Conservation (phyloP, 78 protist species). For the Monosiga brevicollis region DNA sequence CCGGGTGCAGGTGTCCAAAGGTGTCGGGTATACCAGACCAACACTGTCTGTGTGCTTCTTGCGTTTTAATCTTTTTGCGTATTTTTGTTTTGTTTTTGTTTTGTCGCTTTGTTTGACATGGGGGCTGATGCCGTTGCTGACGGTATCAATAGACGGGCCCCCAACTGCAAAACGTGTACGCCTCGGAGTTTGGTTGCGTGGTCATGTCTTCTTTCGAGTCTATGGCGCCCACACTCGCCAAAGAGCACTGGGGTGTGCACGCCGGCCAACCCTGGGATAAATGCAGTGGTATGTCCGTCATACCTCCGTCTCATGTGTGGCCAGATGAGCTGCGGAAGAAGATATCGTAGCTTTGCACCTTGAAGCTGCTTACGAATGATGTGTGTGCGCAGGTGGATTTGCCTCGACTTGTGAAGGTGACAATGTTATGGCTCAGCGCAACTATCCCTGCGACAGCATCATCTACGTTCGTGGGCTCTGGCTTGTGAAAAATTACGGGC, state of each 20-base stretch:
- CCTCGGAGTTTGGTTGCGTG: slow-evolving; percentile 32
- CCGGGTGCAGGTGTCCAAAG: no score
- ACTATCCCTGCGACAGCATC: slow-evolving; percentile 33
- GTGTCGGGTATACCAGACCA: no score
- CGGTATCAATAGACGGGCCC: slow-evolving; percentile 11
- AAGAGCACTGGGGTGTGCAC: slow-evolving; percentile 12
- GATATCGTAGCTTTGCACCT: no score
- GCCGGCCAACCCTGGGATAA: background rate
- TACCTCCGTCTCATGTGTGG: no score
- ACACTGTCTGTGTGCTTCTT: no score
- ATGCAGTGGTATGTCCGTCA: background rate
- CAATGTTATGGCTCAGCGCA: slow-evolving; percentile 14
- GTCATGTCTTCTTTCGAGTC: slow-evolving; percentile 28
- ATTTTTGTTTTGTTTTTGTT: no score
- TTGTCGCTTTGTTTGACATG: no score
- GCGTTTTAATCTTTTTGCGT: no score
- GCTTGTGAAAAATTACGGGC: background rate
- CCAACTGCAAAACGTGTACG: background rate
- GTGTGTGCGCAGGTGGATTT: background rate
- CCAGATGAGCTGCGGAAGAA: no score
- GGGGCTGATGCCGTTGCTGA: no score
- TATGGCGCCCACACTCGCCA: slow-evolving; percentile 10
- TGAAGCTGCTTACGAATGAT: background rate
- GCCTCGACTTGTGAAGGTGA: background rate
- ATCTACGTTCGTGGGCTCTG: background rate